phyloP scores from a whole-genome alignment of 2,329 filamentous ascomycete genomes.

The Incumbomyces lentus region DNA sequence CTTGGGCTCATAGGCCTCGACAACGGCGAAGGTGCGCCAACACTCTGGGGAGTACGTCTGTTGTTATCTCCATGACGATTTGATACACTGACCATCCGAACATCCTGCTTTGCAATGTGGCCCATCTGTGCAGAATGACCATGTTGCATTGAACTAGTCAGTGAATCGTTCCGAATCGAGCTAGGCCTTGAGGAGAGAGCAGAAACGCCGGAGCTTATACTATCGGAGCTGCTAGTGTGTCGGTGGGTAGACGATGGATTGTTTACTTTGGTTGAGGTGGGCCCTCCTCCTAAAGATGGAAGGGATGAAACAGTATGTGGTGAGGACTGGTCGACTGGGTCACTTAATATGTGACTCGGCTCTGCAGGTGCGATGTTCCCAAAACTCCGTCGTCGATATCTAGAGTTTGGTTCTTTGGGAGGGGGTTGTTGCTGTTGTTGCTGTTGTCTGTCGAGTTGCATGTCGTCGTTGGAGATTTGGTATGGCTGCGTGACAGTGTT shows the following conservation, averaged over 20 bases:
- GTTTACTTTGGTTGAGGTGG: conserved; percentile 2
- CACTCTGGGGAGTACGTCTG: conserved; percentile 41
- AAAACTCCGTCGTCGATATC: conserved; percentile 74
- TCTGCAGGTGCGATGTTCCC: conserved; percentile 49
- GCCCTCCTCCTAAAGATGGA: conserved; percentile 22
- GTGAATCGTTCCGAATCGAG: conserved; percentile 3
- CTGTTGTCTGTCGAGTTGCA: conserved; percentile 42
- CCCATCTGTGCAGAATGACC: not conserved
- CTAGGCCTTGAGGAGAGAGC: conserved; percentile 43
- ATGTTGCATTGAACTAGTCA: not conserved
- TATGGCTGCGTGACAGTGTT: conserved; percentile 43
- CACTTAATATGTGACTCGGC: conserved; percentile 25
- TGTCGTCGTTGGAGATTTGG: conserved; percentile 59
- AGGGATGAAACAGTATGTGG: conserved; percentile 26
- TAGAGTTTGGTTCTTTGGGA: conserved; percentile 55
- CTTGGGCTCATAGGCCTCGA: conserved; percentile 60
- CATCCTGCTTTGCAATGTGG: conserved; percentile 37
- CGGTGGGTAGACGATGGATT: conserved; percentile 29
- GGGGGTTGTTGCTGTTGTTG: too few species aligned
- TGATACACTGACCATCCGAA: conserved; percentile 48
- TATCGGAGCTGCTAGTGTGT: conserved; percentile 54
- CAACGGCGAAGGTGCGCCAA: conserved; percentile 59
- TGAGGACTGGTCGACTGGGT: conserved; percentile 20
- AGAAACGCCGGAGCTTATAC: conserved; percentile 40
- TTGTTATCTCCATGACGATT: conserved; percentile 56